Percentiles rank a stretch among this genome's conserved stretches.
Conservation (phyloP, 1,284 basidiomycete species). For the Boletus smithii region DNA sequence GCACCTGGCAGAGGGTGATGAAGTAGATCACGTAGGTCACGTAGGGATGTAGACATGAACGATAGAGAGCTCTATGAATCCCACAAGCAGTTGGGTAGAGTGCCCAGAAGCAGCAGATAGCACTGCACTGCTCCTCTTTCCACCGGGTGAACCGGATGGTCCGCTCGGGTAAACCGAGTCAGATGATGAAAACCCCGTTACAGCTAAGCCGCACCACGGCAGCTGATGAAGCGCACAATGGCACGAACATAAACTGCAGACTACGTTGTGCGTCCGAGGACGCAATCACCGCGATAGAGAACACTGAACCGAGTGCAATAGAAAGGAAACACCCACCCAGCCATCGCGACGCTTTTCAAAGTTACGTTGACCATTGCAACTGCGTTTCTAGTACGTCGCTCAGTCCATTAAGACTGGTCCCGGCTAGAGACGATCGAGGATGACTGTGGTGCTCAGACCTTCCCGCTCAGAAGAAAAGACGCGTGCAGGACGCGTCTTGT, state of each 20-base stretch:
- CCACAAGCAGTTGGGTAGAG: neutral
- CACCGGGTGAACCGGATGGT: no score
- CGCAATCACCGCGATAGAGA: slow-evolving; percentile 25
- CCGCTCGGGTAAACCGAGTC: no score
- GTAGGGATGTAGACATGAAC: no score
- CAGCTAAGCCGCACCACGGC: no score
- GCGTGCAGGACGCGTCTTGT: slow-evolving; percentile 36
- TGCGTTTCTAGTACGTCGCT: slow-evolving; percentile 52
- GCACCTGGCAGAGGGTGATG: no score
- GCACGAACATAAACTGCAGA: no score
- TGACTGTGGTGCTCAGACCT: slow-evolving; percentile 59
- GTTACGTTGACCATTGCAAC: slow-evolving; percentile 24
- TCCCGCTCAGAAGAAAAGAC: slow-evolving; percentile 51
- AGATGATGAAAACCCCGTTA: slow-evolving; percentile 7
- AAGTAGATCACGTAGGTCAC: neutral
- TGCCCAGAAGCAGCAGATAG: neutral
- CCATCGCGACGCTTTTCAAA: slow-evolving; percentile 36
- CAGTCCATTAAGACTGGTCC: slow-evolving; percentile 44
- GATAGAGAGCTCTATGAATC: no score
- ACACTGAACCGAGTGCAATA: neutral
- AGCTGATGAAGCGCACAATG: no score
- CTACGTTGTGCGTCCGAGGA: slow-evolving; percentile 17
- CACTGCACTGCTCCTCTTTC: slow-evolving; percentile 7
- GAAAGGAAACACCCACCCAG: slow-evolving; percentile 26
- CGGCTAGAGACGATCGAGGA: slow-evolving; percentile 50